Evolutionary conservation across 768 basidiomycete genomes (phyloP), one percentile per base, ranked within the genome.

Genomic region (Tulasnella calospora): DNA sequence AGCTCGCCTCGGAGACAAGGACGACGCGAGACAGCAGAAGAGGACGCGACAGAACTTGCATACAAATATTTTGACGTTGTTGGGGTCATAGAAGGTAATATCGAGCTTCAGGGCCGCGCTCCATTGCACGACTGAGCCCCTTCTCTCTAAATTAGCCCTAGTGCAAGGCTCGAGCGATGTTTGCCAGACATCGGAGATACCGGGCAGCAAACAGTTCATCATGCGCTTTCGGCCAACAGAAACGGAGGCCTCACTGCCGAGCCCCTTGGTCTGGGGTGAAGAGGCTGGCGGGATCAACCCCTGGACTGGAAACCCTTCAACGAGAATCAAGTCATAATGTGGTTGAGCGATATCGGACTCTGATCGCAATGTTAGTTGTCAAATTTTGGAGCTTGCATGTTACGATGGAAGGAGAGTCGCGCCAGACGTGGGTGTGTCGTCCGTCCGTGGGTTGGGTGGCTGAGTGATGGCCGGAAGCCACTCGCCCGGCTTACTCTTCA

Each of bases 11-110:
- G 6, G 51, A 19, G n/a, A 44, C 61, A 46, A 46, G 35, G 30
- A 35, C 44, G 70, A 35, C 71, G 38, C 23, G 44, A 81, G 8
- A 81, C 82, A 17, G 80, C 83, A n/a, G 71, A 83, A 46, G 86
- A 87, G 80, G 79, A 84, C 44, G 85, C 87, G 3, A 81, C 85
- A 21, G 82, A 83, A 3, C 84, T 89, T 27, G 85, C 86, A 3
- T 84, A 88, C 81, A 88, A 87, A 78, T 91, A 89, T 81, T 91
- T 92, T 78, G 87, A 91, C 70, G 85, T 88, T 83, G 81, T 86
- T 5, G 88, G 86, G 1, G 82, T 84, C 27, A 86, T 89, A 44
- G 86, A 86, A 61, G 57, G 57, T 61, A n/a, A 61, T 61, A 61
- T n/a, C 7, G 57, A 9, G n/a, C 57, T 15, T 4, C n/a, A 61